Evolutionary conservation across 2,329 filamentous ascomycete species (phyloP).

Genomic region (Geosmithia flava): DNA sequence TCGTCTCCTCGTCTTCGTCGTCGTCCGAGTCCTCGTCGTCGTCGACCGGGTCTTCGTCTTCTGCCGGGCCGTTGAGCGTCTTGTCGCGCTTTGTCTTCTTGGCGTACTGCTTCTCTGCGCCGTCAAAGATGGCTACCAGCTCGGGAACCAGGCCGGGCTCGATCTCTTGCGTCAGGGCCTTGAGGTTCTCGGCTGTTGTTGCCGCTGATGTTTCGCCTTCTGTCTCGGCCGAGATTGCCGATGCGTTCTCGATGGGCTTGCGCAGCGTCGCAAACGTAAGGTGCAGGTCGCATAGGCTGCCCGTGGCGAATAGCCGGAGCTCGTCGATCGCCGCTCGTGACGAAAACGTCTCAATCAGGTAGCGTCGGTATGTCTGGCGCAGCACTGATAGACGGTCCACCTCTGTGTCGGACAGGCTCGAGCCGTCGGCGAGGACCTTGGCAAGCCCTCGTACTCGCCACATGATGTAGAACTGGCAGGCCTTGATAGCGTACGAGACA

Average conservation of each 20-base stretch:
- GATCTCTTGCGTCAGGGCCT: conserved; percentile 53
- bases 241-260: conserved; percentile 31
- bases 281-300: conserved; percentile 71
- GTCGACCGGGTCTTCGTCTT: conserved; percentile 62
- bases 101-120: conserved; percentile 66
- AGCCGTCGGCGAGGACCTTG: conserved; percentile 40
- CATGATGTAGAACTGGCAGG: conserved; percentile 82
- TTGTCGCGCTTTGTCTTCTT: conserved; percentile 46
- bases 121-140: conserved; percentile 65
- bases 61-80: conserved; percentile 48
- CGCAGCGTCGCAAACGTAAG: conserved; percentile 66
- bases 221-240: conserved; percentile 7
- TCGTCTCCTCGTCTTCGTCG: conserved; percentile 40
- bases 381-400: conserved; percentile 47
- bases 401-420: conserved; percentile 40
- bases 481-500: conserved; percentile 62
- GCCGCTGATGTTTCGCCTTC: not conserved
- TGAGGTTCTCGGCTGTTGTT: conserved; percentile 14
- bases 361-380: conserved; percentile 44
- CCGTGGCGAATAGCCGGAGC: conserved; percentile 62
- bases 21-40: conserved; percentile 43
- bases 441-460: conserved; percentile 66
- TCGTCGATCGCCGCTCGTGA: conserved; percentile 62
- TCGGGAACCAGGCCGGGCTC: conserved; percentile 49
- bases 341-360: conserved; percentile 56